phyloP scores from a whole-genome alignment of 2,329 filamentous ascomycete genomes.

The Pestalotiopsis sp. region DNA sequence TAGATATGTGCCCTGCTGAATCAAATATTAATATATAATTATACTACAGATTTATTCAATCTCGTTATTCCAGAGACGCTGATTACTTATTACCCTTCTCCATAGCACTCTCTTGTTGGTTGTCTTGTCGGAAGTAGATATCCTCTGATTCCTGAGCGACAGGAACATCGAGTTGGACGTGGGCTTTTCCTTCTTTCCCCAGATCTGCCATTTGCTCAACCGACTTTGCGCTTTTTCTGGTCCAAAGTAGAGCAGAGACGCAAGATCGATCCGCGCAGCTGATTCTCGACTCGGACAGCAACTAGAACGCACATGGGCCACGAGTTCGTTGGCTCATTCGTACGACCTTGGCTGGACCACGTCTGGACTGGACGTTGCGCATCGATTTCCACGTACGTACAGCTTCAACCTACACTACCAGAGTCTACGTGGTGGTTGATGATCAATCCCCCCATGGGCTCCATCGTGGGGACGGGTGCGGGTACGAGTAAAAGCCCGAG shows the following conservation, averaged over 20 bases:
- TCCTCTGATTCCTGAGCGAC: not conserved
- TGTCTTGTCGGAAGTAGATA: not conserved
- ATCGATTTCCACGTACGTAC: not conserved
- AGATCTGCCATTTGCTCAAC: not conserved
- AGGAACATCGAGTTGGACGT: not conserved
- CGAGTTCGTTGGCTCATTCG: not conserved
- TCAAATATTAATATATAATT: conserved; percentile 8
- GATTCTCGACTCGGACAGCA: not conserved
- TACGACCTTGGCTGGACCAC: not conserved
- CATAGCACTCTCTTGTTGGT: not conserved
- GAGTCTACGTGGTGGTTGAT: not conserved
- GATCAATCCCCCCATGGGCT: not conserved
- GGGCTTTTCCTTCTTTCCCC: not conserved
- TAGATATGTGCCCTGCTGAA: not conserved
- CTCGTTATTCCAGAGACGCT: not conserved
- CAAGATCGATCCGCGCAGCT: not conserved
- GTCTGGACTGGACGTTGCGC: not conserved
- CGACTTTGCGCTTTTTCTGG: not conserved
- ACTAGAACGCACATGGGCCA: not conserved
- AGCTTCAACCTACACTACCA: not conserved
- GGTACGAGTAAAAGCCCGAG: not conserved
- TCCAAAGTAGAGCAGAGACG: not conserved
- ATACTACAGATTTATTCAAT: not conserved
- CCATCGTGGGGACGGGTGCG: not conserved
- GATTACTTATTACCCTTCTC: not conserved